Percentiles rank a stretch among this genome's conserved stretches.
Evolutionary conservation across 805 yeast genomes (phyloP).

Genomic region (Kuraishia piskuri): DNA sequence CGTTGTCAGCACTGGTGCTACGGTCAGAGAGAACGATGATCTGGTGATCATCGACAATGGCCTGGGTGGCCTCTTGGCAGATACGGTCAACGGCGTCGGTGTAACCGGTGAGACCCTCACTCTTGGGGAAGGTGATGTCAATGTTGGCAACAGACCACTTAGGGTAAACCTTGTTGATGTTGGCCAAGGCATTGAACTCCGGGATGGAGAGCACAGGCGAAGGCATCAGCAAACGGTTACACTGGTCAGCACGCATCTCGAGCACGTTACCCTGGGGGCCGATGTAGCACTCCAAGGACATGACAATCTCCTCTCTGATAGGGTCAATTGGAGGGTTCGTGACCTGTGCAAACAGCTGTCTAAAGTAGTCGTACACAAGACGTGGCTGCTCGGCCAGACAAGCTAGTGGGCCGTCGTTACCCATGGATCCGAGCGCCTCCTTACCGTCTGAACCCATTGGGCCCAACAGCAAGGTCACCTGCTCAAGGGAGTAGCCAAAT

Average conservation of each 20-base stretch:
- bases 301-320: constrained; percentile 90
- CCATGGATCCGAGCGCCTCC: constrained; percentile 97
- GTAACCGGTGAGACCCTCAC: constrained; percentile 83
- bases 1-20: constrained; percentile 43
- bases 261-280: constrained; percentile 98
- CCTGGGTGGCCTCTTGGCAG: constrained; percentile 79
- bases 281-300: constrained; percentile 93
- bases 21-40: constrained; percentile 74
- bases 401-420: constrained; percentile 93
- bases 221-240: constrained; percentile 75
- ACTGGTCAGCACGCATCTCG: constrained; percentile 88
- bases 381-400: constrained; percentile 92
- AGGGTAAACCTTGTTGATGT: constrained; percentile 71
- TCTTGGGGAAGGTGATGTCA: constrained; percentile 81
- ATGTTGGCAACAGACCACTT: constrained; percentile 76
- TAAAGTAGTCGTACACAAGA: constrained; percentile 84
- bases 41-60: constrained; percentile 69
- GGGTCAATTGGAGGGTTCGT: constrained; percentile 99
- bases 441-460: constrained; percentile 93
- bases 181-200: constrained; percentile 68
- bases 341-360: constrained; percentile 95
- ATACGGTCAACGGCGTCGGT: constrained; percentile 76
- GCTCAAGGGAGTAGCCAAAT: constrained; percentile 93
- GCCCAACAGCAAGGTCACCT: constrained; percentile 68
- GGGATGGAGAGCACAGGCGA: constrained; percentile 74